Conservation (phyloP, 805 yeast species). For the Blastobotrys parvus region DNA sequence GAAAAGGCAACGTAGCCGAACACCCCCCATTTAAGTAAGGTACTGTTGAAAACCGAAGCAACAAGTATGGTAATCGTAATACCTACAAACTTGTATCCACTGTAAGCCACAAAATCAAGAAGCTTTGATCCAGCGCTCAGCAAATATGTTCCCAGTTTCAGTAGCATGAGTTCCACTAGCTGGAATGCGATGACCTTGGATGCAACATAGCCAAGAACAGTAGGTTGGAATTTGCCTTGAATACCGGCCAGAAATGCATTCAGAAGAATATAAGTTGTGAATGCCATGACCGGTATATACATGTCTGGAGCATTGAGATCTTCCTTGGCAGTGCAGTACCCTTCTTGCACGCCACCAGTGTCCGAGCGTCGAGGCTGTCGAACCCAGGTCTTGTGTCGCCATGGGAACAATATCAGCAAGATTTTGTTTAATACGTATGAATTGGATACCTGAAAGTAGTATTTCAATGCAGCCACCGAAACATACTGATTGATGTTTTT, state of each 20-base stretch:
- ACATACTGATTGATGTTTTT: slow-evolving; percentile 52
- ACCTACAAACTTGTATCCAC: slow-evolving; percentile 92
- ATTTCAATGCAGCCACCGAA: slow-evolving; percentile 52
- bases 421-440: slow-evolving; percentile 73
- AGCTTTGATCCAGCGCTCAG: slow-evolving; percentile 61
- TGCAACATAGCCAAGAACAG: slow-evolving; percentile 77
- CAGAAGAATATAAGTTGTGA: slow-evolving; percentile 74
- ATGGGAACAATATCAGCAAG: slow-evolving; percentile 72
- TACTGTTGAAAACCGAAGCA: slow-evolving; percentile 21
- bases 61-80: slow-evolving; percentile 30
- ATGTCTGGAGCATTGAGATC: slow-evolving; percentile 95
- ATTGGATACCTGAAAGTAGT: slow-evolving; percentile 88
- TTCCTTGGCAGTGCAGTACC: slow-evolving; percentile 67
- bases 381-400: slow-evolving; percentile 75
- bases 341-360: slow-evolving; percentile 32
- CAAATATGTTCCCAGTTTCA: slow-evolving; percentile 77
- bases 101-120: slow-evolving; percentile 80
- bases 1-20: slow-evolving; percentile 46
- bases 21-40: slow-evolving; percentile 41
- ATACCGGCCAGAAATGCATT: slow-evolving; percentile 82
- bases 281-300: slow-evolving; percentile 92
- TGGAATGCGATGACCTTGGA: slow-evolving; percentile 81
- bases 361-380: slow-evolving; percentile 37
- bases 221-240: slow-evolving; percentile 87
- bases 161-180: slow-evolving; percentile 61